These are phyloP conservation scores for Saccharomyces hybrid DNA, from an alignment of 1,139 yeast genomes.

Conservation along the genomic window DNA sequence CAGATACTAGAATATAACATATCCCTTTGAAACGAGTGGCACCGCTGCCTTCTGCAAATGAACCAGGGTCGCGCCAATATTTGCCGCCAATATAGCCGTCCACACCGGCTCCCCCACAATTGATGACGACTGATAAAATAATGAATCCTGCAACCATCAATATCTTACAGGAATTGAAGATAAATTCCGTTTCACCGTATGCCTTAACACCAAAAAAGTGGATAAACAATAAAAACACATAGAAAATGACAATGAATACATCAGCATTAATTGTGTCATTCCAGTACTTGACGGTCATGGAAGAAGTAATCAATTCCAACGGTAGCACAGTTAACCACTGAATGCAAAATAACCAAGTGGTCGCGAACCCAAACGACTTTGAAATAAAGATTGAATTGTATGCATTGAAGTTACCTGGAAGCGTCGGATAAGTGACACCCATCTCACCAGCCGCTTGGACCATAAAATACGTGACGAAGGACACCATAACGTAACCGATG, in stretches of 20 bases:
- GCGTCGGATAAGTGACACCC: conserved; percentile 65
- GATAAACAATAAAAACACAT: conserved; percentile 44
- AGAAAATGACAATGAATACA: conserved; percentile 58
- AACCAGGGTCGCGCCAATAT: conserved; percentile 56
- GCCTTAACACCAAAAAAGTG: conserved; percentile 62
- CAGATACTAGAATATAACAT: conserved; percentile 69
- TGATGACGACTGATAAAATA: conserved; percentile 50
- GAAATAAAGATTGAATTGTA: conserved; percentile 60
- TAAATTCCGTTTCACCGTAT: conserved; percentile 68
- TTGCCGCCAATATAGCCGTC: conserved; percentile 54
- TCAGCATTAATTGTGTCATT: conserved; percentile 49
- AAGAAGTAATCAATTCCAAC: conserved; percentile 68
- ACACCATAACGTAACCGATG: conserved; percentile 59
- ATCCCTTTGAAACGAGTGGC: conserved; percentile 57
- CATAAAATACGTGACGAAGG: conserved; percentile 61
- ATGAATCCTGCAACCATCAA: conserved; percentile 56
- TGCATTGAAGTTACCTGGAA: conserved; percentile 70
- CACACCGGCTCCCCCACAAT: conserved; percentile 58
- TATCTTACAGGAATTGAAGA: conserved; percentile 49
- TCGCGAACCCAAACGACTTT: conserved; percentile 71
- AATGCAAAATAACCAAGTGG: conserved; percentile 71
- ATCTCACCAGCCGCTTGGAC: conserved; percentile 79
- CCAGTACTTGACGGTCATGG: conserved; percentile 66
- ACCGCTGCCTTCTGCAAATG: conserved; percentile 31
- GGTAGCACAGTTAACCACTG: conserved; percentile 79